phyloP scores from a whole-genome alignment of 805 yeast genomes.

The Ogataea chonburiensis region DNA sequence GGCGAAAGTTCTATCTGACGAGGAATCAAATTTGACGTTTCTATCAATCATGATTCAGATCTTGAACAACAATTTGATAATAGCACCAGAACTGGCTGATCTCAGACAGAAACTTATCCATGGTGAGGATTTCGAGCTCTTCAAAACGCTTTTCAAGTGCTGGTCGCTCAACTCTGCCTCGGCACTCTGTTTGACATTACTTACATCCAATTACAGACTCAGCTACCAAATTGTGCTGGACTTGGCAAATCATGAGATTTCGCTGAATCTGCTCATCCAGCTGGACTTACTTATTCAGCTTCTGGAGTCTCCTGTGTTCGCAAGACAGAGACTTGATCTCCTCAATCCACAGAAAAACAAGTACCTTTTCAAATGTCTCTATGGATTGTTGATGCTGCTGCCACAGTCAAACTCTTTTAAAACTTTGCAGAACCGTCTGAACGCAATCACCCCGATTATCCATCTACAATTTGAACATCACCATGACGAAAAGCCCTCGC shows the following conservation, averaged over 20 bases:
- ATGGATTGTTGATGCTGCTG: constrained; percentile 87
- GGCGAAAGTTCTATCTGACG: constrained; percentile 64
- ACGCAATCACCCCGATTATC: constrained; percentile 48
- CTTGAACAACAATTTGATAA: constrained; percentile 77
- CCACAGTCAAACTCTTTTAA: constrained; percentile 92
- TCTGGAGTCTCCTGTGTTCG: constrained; percentile 89
- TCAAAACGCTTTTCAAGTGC: constrained; percentile 73
- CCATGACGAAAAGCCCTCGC: constrained; percentile 25
- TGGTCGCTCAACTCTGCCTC: constrained; percentile 95
- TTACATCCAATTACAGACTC: constrained; percentile 85
- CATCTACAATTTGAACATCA: constrained; percentile 28
- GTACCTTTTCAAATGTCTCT: constrained; percentile 78
- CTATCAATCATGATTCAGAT: constrained; percentile 82
- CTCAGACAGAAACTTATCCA: constrained; percentile 62
- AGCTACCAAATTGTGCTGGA: constrained; percentile 79
- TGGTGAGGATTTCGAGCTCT: constrained; percentile 40
- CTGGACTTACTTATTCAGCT: constrained; percentile 87
- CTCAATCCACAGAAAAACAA: constrained; percentile 83
- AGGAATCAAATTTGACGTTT: constrained; percentile 63
- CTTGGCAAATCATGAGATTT: constrained; percentile 80
- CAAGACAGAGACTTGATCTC: constrained; percentile 81
- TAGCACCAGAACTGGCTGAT: constrained; percentile 74
- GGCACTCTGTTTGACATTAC: constrained; percentile 75
- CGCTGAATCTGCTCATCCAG: constrained; percentile 77
- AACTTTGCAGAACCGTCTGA: constrained; percentile 74